A percentile compares a stretch with the other conserved stretches of the same genome.
Evolutionary conservation across 2,329 filamentous ascomycete genomes (phyloP).

Genomic region (Endothia cerciana): DNA sequence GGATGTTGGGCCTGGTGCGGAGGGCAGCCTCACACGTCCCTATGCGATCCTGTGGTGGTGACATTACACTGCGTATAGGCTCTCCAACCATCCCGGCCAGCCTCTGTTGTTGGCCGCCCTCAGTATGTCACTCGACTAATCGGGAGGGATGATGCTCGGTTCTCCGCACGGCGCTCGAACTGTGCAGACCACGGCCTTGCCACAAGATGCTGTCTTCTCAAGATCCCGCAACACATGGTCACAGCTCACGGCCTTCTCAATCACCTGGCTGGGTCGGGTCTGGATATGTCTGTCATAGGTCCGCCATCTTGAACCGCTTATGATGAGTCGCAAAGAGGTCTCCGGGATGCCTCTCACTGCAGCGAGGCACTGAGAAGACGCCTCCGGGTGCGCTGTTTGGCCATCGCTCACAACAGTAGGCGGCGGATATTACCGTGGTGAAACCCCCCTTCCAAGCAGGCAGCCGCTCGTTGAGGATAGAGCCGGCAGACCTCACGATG

Average conservation of each 20-base stretch:
- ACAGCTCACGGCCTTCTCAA: not conserved
- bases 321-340: not conserved
- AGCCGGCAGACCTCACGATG: no score
- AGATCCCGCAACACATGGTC: not conserved
- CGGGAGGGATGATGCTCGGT: not conserved
- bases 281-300: no score
- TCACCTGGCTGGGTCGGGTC: not conserved
- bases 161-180: not conserved
- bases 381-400: not conserved
- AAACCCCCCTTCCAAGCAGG: not conserved
- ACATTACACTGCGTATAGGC: not conserved
- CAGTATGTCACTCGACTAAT: not conserved
- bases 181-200: no score
- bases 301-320: not conserved
- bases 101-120: no score
- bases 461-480: not conserved
- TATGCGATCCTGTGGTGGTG: not conserved
- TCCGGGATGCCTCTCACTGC: not conserved
- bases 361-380: not conserved
- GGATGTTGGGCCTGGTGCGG: not conserved
- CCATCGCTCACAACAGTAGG: no score
- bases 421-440: not conserved
- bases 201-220: not conserved
- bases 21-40: not conserved
- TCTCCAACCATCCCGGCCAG: not conserved